phyloP scores from a whole-genome alignment of 345 rosid genomes.

The Kernera saxatilis region DNA sequence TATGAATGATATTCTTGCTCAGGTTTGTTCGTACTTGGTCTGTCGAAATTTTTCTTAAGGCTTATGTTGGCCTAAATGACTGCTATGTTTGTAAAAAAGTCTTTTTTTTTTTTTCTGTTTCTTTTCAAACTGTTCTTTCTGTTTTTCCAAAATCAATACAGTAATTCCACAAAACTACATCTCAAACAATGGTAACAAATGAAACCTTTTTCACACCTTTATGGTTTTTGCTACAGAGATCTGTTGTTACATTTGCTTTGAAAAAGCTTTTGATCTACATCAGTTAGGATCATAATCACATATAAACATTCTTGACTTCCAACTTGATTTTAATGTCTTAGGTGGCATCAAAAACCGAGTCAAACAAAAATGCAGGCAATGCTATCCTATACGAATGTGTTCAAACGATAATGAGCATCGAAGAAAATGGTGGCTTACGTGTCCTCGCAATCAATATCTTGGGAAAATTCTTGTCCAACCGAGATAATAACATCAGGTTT shows the following conservation, averaged over 20 bases:
- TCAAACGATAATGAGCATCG: conserved; percentile 94
- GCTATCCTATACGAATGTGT: conserved; percentile 96
- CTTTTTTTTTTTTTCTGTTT: background rate
- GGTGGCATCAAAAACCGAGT: conserved; percentile 98
- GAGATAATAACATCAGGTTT: conserved; percentile 96
- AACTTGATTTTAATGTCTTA: conserved; percentile 26
- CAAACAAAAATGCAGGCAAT: conserved; percentile 96
- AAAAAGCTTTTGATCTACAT: background rate
- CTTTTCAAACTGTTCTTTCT: background rate
- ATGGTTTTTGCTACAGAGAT: background rate
- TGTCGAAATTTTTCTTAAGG: background rate
- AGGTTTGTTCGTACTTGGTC: conserved; percentile 47
- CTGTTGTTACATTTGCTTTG: background rate
- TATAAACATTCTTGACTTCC: conserved; percentile 4
- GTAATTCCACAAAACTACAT: background rate
- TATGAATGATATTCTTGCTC: conserved; percentile 99
- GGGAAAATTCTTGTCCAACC: conserved; percentile 94
- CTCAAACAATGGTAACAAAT: background rate
- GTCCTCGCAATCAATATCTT: conserved; percentile 96
- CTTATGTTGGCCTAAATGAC: background rate
- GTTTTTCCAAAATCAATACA: background rate
- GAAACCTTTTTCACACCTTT: conserved; percentile 2
- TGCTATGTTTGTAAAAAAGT: conserved; percentile 1
- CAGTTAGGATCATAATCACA: background rate
- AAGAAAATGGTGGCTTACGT: conserved; percentile 92